phyloP scores from a whole-genome alignment of 2,329 filamentous ascomycete species.

The Colletotrichum navitas region DNA sequence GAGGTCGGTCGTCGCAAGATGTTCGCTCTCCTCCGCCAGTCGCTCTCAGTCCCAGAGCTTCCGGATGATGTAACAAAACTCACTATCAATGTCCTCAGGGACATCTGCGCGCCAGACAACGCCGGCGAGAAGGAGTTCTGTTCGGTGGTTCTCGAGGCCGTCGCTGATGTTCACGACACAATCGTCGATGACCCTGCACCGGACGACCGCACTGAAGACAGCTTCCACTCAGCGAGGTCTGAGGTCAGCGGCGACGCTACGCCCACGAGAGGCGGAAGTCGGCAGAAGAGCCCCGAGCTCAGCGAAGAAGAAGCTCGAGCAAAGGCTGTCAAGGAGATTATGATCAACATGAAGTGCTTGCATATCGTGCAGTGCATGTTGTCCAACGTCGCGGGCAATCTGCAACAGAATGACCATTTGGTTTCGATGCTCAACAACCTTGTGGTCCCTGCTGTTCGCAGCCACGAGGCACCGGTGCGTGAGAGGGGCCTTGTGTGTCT shows the following conservation, averaged over 20 bases:
- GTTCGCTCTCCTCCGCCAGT: constrained; percentile 90
- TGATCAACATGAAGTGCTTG: constrained; percentile 98
- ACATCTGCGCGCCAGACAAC: constrained; percentile 81
- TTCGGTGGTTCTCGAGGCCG: constrained; percentile 88
- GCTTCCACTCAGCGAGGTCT: constrained; percentile 93
- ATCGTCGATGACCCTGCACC: constrained; percentile 78
- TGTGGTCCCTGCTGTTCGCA: constrained; percentile 93
- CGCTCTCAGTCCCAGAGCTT: constrained; percentile 85
- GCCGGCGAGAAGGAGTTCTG: constrained; percentile 86
- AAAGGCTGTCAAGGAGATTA: constrained; percentile 89
- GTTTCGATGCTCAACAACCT: constrained; percentile 98
- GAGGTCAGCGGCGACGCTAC: constrained; percentile 79
- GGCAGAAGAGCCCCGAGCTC: constrained; percentile 57
- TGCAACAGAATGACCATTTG: constrained; percentile 91
- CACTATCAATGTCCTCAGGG: constrained; percentile 82
- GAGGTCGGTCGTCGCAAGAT: constrained; percentile 96
- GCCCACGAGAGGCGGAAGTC: constrained; percentile 61
- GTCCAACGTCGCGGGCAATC: constrained; percentile 87
- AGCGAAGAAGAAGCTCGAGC: constrained; percentile 75
- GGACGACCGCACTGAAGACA: constrained; percentile 71
- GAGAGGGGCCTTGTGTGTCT: constrained; percentile 91
- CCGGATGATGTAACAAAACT: constrained; percentile 95
- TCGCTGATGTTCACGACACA: constrained; percentile 96
- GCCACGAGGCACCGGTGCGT: constrained; percentile 90
- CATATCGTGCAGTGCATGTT: constrained; percentile 98